Evolutionary conservation across 441 rosid species (phyloP).

Genomic region (Adansonia gregorii): DNA sequence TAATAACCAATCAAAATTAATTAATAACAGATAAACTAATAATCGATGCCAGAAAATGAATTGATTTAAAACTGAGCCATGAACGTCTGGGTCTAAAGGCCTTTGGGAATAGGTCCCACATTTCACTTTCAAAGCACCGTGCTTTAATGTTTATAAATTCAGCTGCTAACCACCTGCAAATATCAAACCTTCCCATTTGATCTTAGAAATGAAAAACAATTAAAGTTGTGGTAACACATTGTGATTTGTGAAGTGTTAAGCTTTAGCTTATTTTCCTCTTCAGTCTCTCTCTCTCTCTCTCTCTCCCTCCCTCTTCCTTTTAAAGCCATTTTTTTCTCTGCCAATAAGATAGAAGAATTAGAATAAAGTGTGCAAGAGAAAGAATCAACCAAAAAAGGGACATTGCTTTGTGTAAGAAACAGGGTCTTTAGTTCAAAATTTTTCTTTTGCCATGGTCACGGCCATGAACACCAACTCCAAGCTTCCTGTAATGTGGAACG

Average conservation of each 20-base stretch:
- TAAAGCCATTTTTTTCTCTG: conserved; percentile 15
- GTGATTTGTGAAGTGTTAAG: conserved; percentile 2
- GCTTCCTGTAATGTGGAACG: conserved; percentile 54
- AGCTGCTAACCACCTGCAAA: conserved; percentile 45
- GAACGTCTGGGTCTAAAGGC: not conserved
- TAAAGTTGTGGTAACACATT: not conserved
- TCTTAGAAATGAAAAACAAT: not conserved
- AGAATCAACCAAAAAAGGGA: conserved; percentile 29
- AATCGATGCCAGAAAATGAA: not conserved
- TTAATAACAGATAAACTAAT: not conserved
- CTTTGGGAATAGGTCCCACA: conserved; percentile 29
- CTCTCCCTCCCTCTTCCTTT: conserved; percentile 25
- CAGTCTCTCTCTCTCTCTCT: not conserved
- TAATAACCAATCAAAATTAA: no score
- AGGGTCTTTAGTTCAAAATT: conserved; percentile 29
- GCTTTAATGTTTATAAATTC: conserved; percentile 49
- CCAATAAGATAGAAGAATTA: conserved; percentile 38
- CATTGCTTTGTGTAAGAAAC: conserved; percentile 32
- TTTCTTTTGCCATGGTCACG: conserved; percentile 31
- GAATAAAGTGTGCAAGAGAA: conserved; percentile 48
- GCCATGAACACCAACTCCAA: conserved; percentile 43
- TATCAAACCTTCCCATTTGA: not conserved
- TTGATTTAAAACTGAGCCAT: not conserved
- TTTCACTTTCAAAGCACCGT: conserved; percentile 4
- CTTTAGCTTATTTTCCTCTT: conserved; percentile 15